A percentile compares a stretch with the other conserved stretches of the same genome.
Conservation (phyloP, 106 monocot species). For the Acanthochlamys bracteata region DNA sequence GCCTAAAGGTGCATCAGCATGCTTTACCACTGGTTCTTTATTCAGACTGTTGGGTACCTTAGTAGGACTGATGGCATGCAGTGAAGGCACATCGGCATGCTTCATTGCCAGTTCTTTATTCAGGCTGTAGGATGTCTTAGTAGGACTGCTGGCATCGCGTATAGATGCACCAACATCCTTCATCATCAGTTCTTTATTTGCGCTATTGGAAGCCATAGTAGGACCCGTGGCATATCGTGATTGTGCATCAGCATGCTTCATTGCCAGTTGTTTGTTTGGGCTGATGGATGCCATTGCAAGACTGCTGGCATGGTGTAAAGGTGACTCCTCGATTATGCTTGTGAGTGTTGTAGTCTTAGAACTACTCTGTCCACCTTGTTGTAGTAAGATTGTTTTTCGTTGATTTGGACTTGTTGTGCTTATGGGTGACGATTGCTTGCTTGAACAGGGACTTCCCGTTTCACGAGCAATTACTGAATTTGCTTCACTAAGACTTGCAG, state of each 20-base stretch:
- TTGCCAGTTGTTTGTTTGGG: slow-evolving; percentile 10
- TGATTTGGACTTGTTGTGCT: not conserved
- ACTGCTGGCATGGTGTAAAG: not conserved
- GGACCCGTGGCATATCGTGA: no score
- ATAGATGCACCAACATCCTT: slow-evolving; percentile 5
- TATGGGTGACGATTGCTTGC: not conserved
- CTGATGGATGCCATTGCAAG: not conserved
- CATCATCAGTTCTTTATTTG: slow-evolving; percentile 14
- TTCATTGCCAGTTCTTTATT: slow-evolving; percentile 18
- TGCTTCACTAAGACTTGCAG: not conserved
- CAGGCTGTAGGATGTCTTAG: not conserved
- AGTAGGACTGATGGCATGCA: not conserved
- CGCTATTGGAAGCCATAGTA: not conserved
- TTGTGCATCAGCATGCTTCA: slow-evolving; percentile 7
- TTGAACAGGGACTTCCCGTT: not conserved
- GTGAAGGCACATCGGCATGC: not conserved
- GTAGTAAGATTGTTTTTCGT: not conserved
- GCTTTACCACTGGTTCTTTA: slow-evolving; percentile 16
- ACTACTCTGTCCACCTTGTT: not conserved
- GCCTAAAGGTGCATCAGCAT: not conserved
- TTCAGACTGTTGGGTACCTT: not conserved
- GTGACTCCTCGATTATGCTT: not conserved
- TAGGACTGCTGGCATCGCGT: not conserved
- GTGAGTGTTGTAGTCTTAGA: not conserved
- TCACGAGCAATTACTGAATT: not conserved